phyloP scores from a whole-genome alignment of 2,329 filamentous ascomycete species.

The Cytospora piceicola region DNA sequence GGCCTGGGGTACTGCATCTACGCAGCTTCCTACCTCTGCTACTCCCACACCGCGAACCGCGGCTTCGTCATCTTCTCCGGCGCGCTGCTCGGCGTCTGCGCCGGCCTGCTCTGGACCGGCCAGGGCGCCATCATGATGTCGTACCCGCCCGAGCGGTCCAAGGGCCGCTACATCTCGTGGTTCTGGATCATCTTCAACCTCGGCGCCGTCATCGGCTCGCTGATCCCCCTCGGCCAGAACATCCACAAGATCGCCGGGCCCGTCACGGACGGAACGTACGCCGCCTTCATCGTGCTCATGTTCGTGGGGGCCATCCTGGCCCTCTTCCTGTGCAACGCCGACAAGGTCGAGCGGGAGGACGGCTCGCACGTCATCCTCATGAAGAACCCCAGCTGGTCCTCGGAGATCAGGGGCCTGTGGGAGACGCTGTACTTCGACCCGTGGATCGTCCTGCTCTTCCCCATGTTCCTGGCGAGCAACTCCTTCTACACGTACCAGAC shows the following conservation, averaged over 20 bases:
- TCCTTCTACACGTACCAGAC: slow-evolving; percentile 84
- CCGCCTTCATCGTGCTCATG: slow-evolving; percentile 86
- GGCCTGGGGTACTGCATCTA: slow-evolving; percentile 80
- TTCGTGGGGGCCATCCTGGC: slow-evolving; percentile 70
- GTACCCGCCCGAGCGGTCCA: slow-evolving; percentile 78
- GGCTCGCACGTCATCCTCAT: slow-evolving; percentile 82
- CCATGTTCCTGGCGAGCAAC: slow-evolving; percentile 81
- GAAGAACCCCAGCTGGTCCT: slow-evolving; percentile 87
- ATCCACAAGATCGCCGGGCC: slow-evolving; percentile 58
- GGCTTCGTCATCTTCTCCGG: slow-evolving; percentile 79
- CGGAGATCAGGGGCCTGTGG: slow-evolving; percentile 76
- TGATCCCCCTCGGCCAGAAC: slow-evolving; percentile 76
- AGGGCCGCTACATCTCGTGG: slow-evolving; percentile 86
- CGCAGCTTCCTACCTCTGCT: slow-evolving; percentile 70
- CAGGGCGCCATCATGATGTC: slow-evolving; percentile 90
- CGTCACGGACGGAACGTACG: slow-evolving; percentile 80
- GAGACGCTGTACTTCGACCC: slow-evolving; percentile 72
- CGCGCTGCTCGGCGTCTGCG: slow-evolving; percentile 75
- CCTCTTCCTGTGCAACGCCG: slow-evolving; percentile 71
- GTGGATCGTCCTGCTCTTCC: slow-evolving; percentile 76
- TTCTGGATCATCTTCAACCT: slow-evolving; percentile 98
- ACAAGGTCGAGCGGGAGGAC: slow-evolving; percentile 73
- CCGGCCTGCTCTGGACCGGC: slow-evolving; percentile 79
- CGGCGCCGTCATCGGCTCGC: slow-evolving; percentile 82
- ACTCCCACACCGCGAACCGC: slow-evolving; percentile 67